phyloP scores from a whole-genome alignment of 495 filamentous ascomycete genomes.

The Polyplosphaeria fusca region DNA sequence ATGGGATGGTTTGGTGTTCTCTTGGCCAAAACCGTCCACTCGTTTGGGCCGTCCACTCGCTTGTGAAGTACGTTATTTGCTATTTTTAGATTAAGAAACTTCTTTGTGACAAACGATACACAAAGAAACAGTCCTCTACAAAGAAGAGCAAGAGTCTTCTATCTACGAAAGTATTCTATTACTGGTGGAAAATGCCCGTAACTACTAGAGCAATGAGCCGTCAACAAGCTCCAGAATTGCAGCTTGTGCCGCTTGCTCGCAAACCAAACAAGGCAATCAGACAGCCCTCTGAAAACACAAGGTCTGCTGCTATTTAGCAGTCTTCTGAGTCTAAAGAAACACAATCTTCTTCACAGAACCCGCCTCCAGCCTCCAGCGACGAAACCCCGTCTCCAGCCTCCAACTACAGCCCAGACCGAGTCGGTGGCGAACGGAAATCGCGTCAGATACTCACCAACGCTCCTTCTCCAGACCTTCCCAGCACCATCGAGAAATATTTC shows the following conservation, averaged over 20 bases:
- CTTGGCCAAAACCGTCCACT: too few relatives aligned
- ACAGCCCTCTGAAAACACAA: neutral
- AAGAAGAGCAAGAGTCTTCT: too few relatives aligned
- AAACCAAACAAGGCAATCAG: neutral
- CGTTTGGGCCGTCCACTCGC: too few relatives aligned
- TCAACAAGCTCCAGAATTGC: conserved; percentile 2
- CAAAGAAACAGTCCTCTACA: too few relatives aligned
- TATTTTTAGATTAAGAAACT: too few relatives aligned
- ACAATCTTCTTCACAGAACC: neutral
- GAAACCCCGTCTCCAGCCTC: neutral
- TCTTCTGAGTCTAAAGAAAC: neutral
- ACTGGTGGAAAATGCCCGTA: conserved; percentile 12
- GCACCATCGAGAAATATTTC: neutral
- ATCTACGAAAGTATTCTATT: too few relatives aligned
- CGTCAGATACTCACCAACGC: neutral
- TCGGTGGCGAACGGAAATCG: neutral
- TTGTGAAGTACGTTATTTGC: too few relatives aligned
- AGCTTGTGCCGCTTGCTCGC: neutral
- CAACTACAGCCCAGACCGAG: neutral
- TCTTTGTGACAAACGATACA: too few relatives aligned
- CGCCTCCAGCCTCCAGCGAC: too few relatives aligned
- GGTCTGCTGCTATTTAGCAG: neutral
- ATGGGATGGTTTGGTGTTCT: too few relatives aligned
- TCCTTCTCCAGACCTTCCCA: neutral
- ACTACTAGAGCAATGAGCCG: conserved; percentile 8